Evolutionary conservation across 495 filamentous ascomycete genomes (phyloP).

Genomic region (Aspergillus carlsbadensis): DNA sequence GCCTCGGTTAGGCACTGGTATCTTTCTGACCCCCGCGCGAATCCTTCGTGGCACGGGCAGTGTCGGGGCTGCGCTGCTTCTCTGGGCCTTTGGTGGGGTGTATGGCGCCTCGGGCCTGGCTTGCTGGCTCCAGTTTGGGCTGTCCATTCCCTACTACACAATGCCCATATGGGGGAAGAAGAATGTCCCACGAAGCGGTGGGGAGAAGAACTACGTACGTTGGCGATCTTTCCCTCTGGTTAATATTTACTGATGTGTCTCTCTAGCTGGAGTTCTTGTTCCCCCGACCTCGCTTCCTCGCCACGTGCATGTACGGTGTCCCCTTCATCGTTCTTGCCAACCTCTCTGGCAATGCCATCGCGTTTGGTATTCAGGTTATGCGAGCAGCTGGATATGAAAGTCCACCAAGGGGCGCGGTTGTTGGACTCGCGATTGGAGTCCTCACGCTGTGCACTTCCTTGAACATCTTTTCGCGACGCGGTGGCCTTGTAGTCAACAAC

Average conservation of each 20-base stretch:
- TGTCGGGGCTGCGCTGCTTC: background rate
- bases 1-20: background rate
- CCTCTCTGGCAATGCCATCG: background rate
- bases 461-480: background rate
- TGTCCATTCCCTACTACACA: background rate
- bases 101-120: background rate
- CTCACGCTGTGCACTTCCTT: background rate
- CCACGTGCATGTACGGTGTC: conserved; percentile 1
- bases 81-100: background rate
- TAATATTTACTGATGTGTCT: background rate
- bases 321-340: background rate
- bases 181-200: background rate
- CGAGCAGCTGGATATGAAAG: background rate
- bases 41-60: background rate
- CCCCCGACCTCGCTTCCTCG: background rate
- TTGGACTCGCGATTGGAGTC: background rate
- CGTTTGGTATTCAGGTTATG: background rate
- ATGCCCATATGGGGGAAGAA: background rate
- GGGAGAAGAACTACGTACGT: background rate
- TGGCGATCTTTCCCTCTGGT: too few relatives aligned
- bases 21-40: background rate
- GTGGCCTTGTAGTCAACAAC: background rate
- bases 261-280: background rate
- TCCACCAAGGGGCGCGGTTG: background rate
- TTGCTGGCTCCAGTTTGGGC: background rate